Conservation (phyloP, 1,139 yeast genomes). For the Geotrichum carabidarum region DNA sequence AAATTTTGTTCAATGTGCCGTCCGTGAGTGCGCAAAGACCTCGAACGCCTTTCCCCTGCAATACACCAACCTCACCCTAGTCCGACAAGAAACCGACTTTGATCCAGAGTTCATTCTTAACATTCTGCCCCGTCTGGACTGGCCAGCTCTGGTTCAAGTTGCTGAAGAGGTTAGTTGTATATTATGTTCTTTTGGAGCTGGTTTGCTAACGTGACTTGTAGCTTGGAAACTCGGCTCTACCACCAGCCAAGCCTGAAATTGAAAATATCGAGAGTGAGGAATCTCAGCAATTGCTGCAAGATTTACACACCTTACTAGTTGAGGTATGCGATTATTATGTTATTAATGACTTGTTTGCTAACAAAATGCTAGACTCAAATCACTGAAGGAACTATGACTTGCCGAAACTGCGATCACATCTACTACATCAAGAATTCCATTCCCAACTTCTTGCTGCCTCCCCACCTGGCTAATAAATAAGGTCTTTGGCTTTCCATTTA, state of each 20-base stretch:
- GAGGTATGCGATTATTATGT: slow-evolving; percentile 40
- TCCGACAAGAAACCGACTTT: slow-evolving; percentile 73
- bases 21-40: slow-evolving; percentile 70
- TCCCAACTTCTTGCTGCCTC: slow-evolving; percentile 91
- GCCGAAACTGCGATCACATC: slow-evolving; percentile 79
- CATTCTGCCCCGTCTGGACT: slow-evolving; percentile 77
- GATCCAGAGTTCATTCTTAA: slow-evolving; percentile 75
- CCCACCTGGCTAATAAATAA: slow-evolving; percentile 57
- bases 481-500: too few species aligned
- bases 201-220: slow-evolving; percentile 18
- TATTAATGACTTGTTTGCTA: not conserved
- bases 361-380: slow-evolving; percentile 53
- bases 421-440: slow-evolving; percentile 89
- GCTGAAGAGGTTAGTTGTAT: slow-evolving; percentile 63
- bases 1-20: slow-evolving; percentile 91
- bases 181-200: not conserved
- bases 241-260: slow-evolving; percentile 59
- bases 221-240: slow-evolving; percentile 63
- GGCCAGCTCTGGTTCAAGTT: slow-evolving; percentile 76
- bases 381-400: slow-evolving; percentile 80
- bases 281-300: slow-evolving; percentile 57
- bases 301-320: slow-evolving; percentile 69
- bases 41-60: slow-evolving; percentile 75
- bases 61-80: slow-evolving; percentile 66
- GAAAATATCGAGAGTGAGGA: slow-evolving; percentile 48